These are phyloP conservation scores for Tetradesmus obliquus DNA, from an alignment of 139 green algal genomes.

Conservation along the genomic window DNA sequence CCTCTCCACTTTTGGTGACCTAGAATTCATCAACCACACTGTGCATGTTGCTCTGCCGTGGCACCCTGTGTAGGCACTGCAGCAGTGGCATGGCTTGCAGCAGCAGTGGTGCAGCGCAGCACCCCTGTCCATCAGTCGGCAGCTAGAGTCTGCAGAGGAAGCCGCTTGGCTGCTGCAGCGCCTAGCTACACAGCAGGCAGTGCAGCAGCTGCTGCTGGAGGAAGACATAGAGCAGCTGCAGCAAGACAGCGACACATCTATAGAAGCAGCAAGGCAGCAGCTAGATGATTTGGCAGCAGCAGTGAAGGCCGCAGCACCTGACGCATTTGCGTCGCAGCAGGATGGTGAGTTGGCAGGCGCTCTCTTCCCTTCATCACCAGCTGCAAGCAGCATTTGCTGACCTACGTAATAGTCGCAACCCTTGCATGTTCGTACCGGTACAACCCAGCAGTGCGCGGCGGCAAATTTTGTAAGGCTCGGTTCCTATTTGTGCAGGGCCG, in stretches of 20 bases:
- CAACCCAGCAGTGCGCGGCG: background rate
- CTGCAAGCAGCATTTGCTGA: background rate
- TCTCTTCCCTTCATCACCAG: background rate
- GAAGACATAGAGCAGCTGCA: conserved; percentile 25
- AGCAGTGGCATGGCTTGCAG: conserved; percentile 34
- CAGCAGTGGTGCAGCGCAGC: conserved; percentile 5
- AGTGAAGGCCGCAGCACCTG: conserved; percentile 2
- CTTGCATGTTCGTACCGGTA: background rate
- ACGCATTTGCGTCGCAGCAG: background rate
- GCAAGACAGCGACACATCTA: conserved; percentile 14
- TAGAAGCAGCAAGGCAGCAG: conserved; percentile 1
- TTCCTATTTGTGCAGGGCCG: background rate
- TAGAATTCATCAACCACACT: too few species aligned
- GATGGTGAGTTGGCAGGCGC: background rate
- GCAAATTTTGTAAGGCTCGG: too few species aligned
- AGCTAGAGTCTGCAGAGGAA: conserved; percentile 30
- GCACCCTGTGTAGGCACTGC: background rate
- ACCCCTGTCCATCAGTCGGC: background rate
- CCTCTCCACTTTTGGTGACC: too few species aligned
- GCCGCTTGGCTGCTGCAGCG: conserved; percentile 42
- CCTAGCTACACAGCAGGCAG: background rate
- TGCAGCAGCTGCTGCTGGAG: conserved; percentile 24
- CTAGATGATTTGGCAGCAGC: conserved; percentile 25
- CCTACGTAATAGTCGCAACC: background rate
- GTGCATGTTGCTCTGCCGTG: too few species aligned